Base-by-base conservation (phyloP, 805 yeast species). In the Torulaspora franciscae region DNA sequence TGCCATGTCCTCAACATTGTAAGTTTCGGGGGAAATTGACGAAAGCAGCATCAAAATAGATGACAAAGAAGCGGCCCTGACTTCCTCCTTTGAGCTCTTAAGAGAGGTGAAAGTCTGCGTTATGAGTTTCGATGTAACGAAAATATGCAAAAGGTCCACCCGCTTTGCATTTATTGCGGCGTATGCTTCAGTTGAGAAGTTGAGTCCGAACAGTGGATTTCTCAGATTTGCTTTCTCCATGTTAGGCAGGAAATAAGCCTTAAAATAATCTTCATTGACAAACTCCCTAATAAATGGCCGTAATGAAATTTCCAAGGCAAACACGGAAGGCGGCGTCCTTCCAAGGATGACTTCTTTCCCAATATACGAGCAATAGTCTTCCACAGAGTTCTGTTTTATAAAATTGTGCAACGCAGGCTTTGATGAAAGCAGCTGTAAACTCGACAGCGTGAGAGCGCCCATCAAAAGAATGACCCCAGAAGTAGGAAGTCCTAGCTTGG, bases 211-310 rank as follows among this genome's bases (percentile, higher is more conserved):
- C 57, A 88, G 96, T 0, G 96, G 83, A 2, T 95, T 79, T 62
- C 96, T 76, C 51, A 90, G 69, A 40, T 83, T 71, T 1, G 90
- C 76, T 59, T 84, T 87, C 56, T 85, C 90, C 39, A 90, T 56
- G 14, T 76, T 72, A 1, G 95, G 87, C 6, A 79, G 64, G 13
- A 84, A 56, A 6, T 51, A 42, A 1, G 64, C 49, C 15, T 58
- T 61, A 41, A 81, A 69, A 3, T 64, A 59, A 0, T 64, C 69
- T 13, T 66, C 64, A 7, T 64, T 54, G 11, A 81, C 56, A 50
- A 69, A 73, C 28, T 73, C 72, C 13, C 59, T 55, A 19, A 80
- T 61, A 51, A 78, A 76, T 6, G 66, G 61, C n/a, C 62, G 54
- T 28, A 80, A 61, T 48, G 75, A 73, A 2, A 63, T 54, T 14